A percentile compares a stretch with the other conserved stretches of the same genome.
These are phyloP conservation scores for Fomitopsis serialis DNA, from an alignment of 768 basidiomycete species.

Conservation along the genomic window DNA sequence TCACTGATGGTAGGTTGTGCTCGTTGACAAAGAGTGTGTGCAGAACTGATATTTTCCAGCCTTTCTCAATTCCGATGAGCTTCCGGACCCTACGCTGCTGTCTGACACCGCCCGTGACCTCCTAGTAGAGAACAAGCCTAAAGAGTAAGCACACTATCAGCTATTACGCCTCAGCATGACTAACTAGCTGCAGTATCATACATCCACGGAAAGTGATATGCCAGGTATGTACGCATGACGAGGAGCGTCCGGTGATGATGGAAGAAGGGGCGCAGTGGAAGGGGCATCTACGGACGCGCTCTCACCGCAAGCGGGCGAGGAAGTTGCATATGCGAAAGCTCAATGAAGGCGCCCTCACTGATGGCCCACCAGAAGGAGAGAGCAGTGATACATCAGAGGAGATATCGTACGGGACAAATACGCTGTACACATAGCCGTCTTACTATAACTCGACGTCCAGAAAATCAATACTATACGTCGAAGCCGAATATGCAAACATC, in stretches of 20 bases:
- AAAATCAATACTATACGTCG: no score
- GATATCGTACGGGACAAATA: background rate
- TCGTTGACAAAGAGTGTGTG: background rate
- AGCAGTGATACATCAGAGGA: background rate
- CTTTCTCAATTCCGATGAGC: conserved; percentile 42
- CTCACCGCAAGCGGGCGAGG: conserved; percentile 41
- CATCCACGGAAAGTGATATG: conserved; percentile 56
- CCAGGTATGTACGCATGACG: conserved; percentile 53
- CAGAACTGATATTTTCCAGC: conserved; percentile 29
- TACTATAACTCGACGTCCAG: no score
- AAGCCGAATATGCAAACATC: no score
- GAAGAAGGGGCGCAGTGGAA: conserved; percentile 50
- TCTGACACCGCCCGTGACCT: conserved; percentile 51
- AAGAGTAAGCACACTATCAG: background rate
- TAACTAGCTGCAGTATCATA: conserved; percentile 45
- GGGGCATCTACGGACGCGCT: conserved; percentile 48
- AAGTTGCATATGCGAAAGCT: background rate
- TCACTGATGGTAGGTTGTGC: conserved; percentile 39
- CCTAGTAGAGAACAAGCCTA: conserved; percentile 28
- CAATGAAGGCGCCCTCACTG: background rate
- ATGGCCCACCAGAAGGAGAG: background rate
- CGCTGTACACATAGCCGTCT: background rate
- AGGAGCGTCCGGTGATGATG: conserved; percentile 57
- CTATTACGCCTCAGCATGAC: conserved; percentile 29
- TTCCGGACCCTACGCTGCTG: conserved; percentile 54